Base-by-base conservation (phyloP, 2,329 filamentous ascomycete species). In the Dactylella cylindrospora region DNA sequence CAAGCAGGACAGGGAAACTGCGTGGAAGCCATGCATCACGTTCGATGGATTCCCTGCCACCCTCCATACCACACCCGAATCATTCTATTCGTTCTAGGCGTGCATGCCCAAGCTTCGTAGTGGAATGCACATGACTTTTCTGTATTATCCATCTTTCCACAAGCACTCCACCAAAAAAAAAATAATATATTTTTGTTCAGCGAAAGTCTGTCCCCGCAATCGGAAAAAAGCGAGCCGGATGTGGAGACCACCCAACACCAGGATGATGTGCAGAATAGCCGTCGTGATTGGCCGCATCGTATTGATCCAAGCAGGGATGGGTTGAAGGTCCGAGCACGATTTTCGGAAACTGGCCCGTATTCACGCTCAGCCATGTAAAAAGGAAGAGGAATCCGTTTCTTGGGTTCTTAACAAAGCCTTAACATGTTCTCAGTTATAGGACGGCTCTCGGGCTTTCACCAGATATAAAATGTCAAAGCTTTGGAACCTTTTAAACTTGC, bases 161-260 rank as follows among this genome's bases (percentile, higher is more conserved):
- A n/a, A n/a, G n/a, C 55, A 61, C 55, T 26, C 19, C 35, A 26
- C 26, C 44, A 23, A 36, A n/a, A n/a, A n/a, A n/a, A n/a, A n/a
- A n/a, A n/a, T n/a, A n/a, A n/a, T n/a, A 38, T 40, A 41, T 36
- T 23, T 53, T 61, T 61, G n/a, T n/a, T n/a, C n/a, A 47, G 47
- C 55, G 36, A 53, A 35, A 20, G 3, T 41, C 26, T 26, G 38
- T 53, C 41, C 55, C 55, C 55, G 55, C 55, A 61, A 61, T 61
- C 55, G 55, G 55, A 61, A 61, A 61, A 61, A 61, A 61, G 47
- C 55, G 55, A 61, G 47, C 55, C 55, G 47, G 55, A 61, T 53
- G 47, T 52, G 47, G 54, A 60, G 45, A 28, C 54, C 36, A 43
- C 22, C 45, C 32, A 49, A 59, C 44, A 22, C 54, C 26, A 41